phyloP scores from a whole-genome alignment of 768 basidiomycete species.

The Amanita inopinata region DNA sequence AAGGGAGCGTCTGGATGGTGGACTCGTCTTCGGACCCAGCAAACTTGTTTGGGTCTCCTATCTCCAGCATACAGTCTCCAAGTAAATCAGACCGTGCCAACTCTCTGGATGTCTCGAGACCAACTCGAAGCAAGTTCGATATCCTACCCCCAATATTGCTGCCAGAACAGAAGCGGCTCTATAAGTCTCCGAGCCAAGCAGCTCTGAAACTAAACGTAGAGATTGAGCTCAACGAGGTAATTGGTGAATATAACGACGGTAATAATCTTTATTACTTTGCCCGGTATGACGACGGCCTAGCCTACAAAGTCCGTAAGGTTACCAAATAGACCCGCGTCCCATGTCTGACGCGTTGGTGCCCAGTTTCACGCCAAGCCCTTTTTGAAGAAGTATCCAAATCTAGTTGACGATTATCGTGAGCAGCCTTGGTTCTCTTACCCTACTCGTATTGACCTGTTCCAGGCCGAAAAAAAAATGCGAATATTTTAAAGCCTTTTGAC shows the following conservation, averaged over 20 bases:
- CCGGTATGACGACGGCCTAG: slow-evolving; percentile 44
- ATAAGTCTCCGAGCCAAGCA: slow-evolving; percentile 25
- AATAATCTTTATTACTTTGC: slow-evolving; percentile 50
- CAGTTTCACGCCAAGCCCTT: slow-evolving; percentile 38
- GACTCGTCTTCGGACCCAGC: slow-evolving; percentile 5
- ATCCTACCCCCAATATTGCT: slow-evolving; percentile 30
- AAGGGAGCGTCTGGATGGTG: slow-evolving; percentile 7
- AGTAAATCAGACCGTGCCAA: background rate
- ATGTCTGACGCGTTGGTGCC: slow-evolving; percentile 20
- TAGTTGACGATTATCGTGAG: slow-evolving; percentile 52
- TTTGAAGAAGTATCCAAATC: slow-evolving; percentile 24
- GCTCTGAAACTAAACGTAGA: slow-evolving; percentile 24
- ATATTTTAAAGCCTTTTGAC: slow-evolving; percentile 43
- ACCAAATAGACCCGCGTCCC: slow-evolving; percentile 8
- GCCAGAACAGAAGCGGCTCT: slow-evolving; percentile 28
- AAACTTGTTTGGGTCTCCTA: slow-evolving; percentile 5
- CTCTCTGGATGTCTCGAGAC: background rate
- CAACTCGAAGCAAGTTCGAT: slow-evolving; percentile 17
- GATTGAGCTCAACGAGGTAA: slow-evolving; percentile 33
- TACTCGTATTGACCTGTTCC: slow-evolving; percentile 10
- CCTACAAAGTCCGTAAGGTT: slow-evolving; percentile 39
- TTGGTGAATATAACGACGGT: slow-evolving; percentile 43
- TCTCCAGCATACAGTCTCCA: background rate
- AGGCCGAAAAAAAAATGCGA: slow-evolving; percentile 40
- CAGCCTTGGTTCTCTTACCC: slow-evolving; percentile 8